Conservation (phyloP, 164 flowering plant species). For the Annona cherimola region DNA sequence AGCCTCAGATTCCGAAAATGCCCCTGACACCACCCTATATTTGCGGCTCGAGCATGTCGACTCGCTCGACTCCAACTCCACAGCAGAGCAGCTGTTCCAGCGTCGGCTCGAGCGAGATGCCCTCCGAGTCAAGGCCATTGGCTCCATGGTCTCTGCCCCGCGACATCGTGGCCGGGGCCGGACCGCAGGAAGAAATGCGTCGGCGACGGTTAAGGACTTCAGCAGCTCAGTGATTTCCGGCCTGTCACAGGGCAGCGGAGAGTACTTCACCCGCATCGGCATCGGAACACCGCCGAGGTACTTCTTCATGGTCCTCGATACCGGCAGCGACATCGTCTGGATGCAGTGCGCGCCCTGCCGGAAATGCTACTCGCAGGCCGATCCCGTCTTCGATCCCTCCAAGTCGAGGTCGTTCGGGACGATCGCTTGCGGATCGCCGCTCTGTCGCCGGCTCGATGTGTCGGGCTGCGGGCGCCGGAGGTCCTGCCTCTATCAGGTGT, state of each 20-base stretch:
- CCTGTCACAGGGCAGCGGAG: slow-evolving; percentile 83
- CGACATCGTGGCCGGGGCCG: not conserved
- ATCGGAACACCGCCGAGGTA: slow-evolving; percentile 75
- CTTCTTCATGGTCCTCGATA: slow-evolving; percentile 81
- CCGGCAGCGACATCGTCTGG: slow-evolving; percentile 95
- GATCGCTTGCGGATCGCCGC: slow-evolving; percentile 50
- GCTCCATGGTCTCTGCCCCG: slow-evolving; percentile 10
- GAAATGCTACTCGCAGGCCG: slow-evolving; percentile 78
- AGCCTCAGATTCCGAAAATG: slow-evolving; percentile 3
- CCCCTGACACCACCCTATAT: slow-evolving; percentile 19
- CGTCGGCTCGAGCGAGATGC: slow-evolving; percentile 59
- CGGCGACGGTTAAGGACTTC: slow-evolving; percentile 35
- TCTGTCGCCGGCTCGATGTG: slow-evolving; percentile 59
- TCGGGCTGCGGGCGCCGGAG: slow-evolving; percentile 49
- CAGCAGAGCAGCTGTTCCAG: slow-evolving; percentile 52
- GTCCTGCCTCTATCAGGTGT: slow-evolving; percentile 71
- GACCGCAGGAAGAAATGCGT: slow-evolving; percentile 1
- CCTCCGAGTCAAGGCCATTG: slow-evolving; percentile 31
- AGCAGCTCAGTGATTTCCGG: slow-evolving; percentile 74
- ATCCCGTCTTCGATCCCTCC: slow-evolving; percentile 78
- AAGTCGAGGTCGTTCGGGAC: slow-evolving; percentile 40
- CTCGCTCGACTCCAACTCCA: slow-evolving; percentile 25
- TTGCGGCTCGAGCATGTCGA: slow-evolving; percentile 51
- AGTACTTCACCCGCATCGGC: slow-evolving; percentile 86
- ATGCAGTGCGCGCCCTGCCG: slow-evolving; percentile 84